Conservation (phyloP, 192 early-diverging fungal species). For the Endogone sp. region DNA sequence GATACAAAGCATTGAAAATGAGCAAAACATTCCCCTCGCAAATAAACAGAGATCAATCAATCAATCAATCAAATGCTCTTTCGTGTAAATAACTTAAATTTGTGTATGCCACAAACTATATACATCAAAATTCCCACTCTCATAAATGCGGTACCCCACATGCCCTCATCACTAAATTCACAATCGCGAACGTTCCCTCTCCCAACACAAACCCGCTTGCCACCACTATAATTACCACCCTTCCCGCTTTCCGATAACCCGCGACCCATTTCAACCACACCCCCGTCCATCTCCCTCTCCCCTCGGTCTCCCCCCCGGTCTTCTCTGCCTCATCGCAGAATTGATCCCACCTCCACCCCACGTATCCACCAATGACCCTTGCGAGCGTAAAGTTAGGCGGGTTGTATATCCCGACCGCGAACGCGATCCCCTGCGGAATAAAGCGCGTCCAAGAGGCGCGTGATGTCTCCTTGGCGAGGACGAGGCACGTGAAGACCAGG, state of each 20-base stretch:
- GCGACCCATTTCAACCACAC: neutral
- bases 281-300: neutral
- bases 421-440: slow-evolving; percentile 71
- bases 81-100: too few species aligned
- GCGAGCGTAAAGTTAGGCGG: slow-evolving; percentile 72
- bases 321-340: slow-evolving; percentile 20
- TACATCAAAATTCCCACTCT: neutral
- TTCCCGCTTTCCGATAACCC: slow-evolving; percentile 30
- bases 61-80: too few species aligned
- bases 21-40: too few species aligned
- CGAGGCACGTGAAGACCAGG: slow-evolving; percentile 39
- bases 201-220: slow-evolving; percentile 75
- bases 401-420: slow-evolving; percentile 80
- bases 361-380: slow-evolving; percentile 57
- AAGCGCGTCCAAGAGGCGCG: slow-evolving; percentile 35
- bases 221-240: slow-evolving; percentile 68
- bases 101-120: too few species aligned
- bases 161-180: slow-evolving; percentile 46
- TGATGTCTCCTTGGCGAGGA: slow-evolving; percentile 15
- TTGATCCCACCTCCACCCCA: slow-evolving; percentile 43
- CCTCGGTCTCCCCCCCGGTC: neutral
- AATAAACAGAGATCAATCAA: too few species aligned
- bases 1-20: too few species aligned
- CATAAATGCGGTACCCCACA: slow-evolving; percentile 32
- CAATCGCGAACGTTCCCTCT: slow-evolving; percentile 69